A percentile compares a stretch with the other conserved stretches of the same genome.
phyloP scores from a whole-genome alignment of 2,329 filamentous ascomycete species.

The Passalora sequoiae region DNA sequence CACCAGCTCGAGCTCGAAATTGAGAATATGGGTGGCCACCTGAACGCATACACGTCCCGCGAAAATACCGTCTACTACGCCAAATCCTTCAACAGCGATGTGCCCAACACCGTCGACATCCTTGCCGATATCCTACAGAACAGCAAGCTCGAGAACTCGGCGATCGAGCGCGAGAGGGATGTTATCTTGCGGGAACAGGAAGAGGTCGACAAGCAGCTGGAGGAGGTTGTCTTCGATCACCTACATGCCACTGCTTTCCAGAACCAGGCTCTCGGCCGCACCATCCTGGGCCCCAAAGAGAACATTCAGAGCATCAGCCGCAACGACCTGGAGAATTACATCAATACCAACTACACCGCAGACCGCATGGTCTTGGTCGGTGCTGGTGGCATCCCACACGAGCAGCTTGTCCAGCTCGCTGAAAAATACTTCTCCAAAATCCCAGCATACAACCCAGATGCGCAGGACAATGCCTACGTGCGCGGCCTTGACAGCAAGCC shows the following conservation, averaged over 20 bases:
- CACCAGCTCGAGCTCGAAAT: constrained; percentile 98
- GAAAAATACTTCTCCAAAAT: constrained; percentile 90
- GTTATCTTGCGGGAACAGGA: constrained; percentile 98
- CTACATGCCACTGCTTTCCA: constrained; percentile 97
- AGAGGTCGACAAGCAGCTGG: constrained; percentile 99
- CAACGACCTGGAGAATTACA: constrained; percentile 87
- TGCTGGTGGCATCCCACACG: constrained; percentile 87
- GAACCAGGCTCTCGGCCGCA: constrained; percentile 90
- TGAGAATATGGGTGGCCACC: constrained; percentile 98
- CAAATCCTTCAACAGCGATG: constrained; percentile 97
- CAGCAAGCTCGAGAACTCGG: constrained; percentile 89
- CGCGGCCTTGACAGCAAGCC: constrained; percentile 78
- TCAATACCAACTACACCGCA: constrained; percentile 99
- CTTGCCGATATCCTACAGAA: constrained; percentile 98
- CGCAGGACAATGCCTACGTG: constrained; percentile 64
- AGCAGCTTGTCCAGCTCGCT: constrained; percentile 88
- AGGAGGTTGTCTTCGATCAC: constrained; percentile 99
- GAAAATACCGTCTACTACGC: constrained; percentile 99
- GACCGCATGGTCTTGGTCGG: constrained; percentile 99
- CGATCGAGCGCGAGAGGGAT: constrained; percentile 96
- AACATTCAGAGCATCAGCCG: constrained; percentile 96
- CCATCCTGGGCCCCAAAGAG: constrained; percentile 93
- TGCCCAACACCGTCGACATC: constrained; percentile 94
- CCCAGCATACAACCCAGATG: constrained; percentile 68
- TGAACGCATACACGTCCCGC: constrained; percentile 99